phyloP scores from a whole-genome alignment of 2,329 filamentous ascomycete species.

The Exserohilum rostratum region DNA sequence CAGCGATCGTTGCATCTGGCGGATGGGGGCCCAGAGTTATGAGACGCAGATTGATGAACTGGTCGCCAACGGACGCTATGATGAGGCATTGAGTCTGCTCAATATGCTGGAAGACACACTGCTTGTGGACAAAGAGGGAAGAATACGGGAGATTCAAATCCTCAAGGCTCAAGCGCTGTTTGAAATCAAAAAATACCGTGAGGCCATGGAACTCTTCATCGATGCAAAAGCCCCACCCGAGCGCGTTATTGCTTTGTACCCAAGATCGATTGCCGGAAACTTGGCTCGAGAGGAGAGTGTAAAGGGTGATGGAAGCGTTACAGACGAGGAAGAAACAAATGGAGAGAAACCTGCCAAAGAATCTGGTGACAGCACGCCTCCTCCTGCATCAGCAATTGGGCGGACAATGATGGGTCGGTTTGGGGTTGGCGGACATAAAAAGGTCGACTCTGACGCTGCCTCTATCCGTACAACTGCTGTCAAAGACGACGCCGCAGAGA shows the following conservation, averaged over 20 bases:
- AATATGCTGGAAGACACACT: constrained; percentile 91
- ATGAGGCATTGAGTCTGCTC: constrained; percentile 90
- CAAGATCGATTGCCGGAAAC: constrained; percentile 80
- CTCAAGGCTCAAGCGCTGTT: constrained; percentile 88
- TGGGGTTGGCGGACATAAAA: constrained; percentile 53
- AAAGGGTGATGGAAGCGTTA: constrained; percentile 51
- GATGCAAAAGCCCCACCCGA: constrained; percentile 89
- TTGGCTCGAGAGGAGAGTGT: constrained; percentile 68
- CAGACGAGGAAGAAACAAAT: constrained; percentile 35
- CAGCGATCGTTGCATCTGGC: constrained; percentile 91
- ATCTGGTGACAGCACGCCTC: constrained; percentile 31
- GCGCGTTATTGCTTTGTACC: constrained; percentile 83
- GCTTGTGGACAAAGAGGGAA: constrained; percentile 78
- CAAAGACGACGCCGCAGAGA: constrained; percentile 62
- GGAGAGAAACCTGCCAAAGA: constrained; percentile 29
- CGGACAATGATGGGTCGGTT: constrained; percentile 56
- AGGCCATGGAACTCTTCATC: constrained; percentile 88
- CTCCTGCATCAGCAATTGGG: constrained; percentile 37
- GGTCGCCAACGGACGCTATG: constrained; percentile 73
- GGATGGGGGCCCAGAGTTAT: constrained; percentile 92
- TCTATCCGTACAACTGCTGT: constrained; percentile 65
- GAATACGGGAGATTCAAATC: constrained; percentile 85
- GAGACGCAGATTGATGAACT: constrained; percentile 86
- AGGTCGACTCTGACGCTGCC: constrained; percentile 56
- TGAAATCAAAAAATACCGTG: constrained; percentile 78